A percentile compares a stretch with the other conserved stretches of the same genome.
Conservation (phyloP, 192 early-diverging fungal genomes). For the Coemansia sp. region DNA sequence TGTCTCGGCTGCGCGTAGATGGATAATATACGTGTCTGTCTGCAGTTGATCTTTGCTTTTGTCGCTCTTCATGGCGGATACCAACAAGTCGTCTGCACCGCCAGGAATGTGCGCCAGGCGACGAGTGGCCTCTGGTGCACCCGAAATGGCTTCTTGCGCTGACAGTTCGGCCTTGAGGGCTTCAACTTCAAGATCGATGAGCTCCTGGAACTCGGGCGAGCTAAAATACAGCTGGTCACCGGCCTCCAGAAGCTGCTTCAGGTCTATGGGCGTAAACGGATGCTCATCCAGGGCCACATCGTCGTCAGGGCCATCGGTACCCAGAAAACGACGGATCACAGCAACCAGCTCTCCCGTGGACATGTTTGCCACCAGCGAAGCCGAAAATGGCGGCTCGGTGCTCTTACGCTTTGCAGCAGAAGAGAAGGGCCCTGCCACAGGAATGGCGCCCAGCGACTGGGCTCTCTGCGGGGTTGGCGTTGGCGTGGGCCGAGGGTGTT, state of each 20-base stretch:
- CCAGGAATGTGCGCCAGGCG: constrained; percentile 14
- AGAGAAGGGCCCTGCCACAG: not conserved
- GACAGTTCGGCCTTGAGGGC: constrained; percentile 17
- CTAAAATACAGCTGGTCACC: constrained; percentile 49
- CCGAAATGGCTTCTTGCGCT: not conserved
- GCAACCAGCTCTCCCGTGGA: constrained; percentile 19
- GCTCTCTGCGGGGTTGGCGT: not conserved
- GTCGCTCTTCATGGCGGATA: not conserved
- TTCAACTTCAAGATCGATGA: constrained; percentile 35
- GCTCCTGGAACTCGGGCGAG: constrained; percentile 44
- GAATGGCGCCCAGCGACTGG: not conserved
- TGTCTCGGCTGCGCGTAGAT: not conserved
- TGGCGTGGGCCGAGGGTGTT: not conserved
- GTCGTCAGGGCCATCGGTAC: not conserved
- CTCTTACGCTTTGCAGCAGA: not conserved
- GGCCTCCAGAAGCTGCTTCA: constrained; percentile 22
- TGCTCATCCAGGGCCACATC: not conserved
- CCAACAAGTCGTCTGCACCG: not conserved
- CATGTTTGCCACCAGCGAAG: constrained; percentile 20
- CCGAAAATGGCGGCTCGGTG: constrained; percentile 3
- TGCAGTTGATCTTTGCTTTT: not conserved
- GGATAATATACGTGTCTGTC: constrained; percentile 1
- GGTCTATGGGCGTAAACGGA: constrained; percentile 20
- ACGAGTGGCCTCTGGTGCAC: not conserved
- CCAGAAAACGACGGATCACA: constrained; percentile 24